phyloP scores from a whole-genome alignment of 768 basidiomycete species.

The Rhizopogon salebrosus region DNA sequence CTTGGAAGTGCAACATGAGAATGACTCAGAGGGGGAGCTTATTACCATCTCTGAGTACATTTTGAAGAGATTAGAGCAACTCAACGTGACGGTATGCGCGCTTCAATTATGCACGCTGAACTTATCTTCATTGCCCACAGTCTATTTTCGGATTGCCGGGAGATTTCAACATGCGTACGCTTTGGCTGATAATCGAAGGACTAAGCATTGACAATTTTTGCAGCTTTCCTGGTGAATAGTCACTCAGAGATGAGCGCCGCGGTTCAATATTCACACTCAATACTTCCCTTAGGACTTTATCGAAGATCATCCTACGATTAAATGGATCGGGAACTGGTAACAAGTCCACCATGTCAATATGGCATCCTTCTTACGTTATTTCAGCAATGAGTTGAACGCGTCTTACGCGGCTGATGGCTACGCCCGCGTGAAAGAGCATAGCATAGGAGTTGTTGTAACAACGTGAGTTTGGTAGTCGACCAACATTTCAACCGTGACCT shows the following conservation, averaged over 20 bases:
- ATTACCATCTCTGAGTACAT: constrained; percentile 58
- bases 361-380: neutral
- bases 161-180: constrained; percentile 72
- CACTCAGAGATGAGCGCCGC: neutral
- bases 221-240: constrained; percentile 24
- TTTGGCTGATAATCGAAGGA: neutral
- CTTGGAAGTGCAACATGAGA: constrained; percentile 23
- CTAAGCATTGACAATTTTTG: neutral
- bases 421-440: constrained; percentile 75
- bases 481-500: neutral
- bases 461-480: constrained; percentile 44
- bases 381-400: constrained; percentile 79
- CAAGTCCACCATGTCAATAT: neutral
- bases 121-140: constrained; percentile 30
- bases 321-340: constrained; percentile 88
- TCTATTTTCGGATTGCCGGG: constrained; percentile 82
- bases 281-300: constrained; percentile 57
- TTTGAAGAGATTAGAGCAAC: constrained; percentile 55
- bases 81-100: constrained; percentile 52
- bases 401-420: constrained; percentile 93
- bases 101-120: neutral
- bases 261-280: neutral
- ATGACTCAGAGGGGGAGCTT: constrained; percentile 29
- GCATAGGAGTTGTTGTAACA: constrained; percentile 70
- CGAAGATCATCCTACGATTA: constrained; percentile 70